A percentile compares a stretch with the other conserved stretches of the same genome.
Conservation (phyloP, 208 protist species). For the Vickermania ingenoplastis region DNA sequence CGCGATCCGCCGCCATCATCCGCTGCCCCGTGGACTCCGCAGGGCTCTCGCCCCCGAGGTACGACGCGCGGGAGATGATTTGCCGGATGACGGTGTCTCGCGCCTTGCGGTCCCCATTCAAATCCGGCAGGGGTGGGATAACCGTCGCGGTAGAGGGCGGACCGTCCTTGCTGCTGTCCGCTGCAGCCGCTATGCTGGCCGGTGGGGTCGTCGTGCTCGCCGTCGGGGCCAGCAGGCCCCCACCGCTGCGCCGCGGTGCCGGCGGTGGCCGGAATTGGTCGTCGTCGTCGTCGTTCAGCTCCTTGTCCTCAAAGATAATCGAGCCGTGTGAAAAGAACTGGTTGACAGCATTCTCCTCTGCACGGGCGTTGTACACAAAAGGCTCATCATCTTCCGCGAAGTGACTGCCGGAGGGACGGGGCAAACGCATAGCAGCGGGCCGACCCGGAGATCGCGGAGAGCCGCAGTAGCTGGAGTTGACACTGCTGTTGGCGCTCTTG, state of each 20-base stretch:
- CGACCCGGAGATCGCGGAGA: slow-evolving; percentile 8
- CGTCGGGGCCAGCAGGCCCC: background rate
- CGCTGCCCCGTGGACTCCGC: background rate
- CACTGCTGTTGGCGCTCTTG: slow-evolving; percentile 15
- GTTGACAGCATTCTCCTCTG: background rate
- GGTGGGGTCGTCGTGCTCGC: background rate
- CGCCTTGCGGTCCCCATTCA: background rate
- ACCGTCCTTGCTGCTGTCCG: background rate
- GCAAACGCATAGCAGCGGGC: background rate
- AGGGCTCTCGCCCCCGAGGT: background rate
- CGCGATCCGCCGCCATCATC: background rate
- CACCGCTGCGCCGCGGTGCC: background rate
- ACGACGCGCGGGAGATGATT: background rate
- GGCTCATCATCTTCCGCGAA: background rate
- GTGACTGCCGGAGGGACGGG: background rate
- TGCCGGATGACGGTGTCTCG: background rate
- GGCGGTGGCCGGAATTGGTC: background rate
- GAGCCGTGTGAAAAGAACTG: background rate
- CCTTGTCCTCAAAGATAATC: background rate
- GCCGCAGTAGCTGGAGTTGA: slow-evolving; percentile 58
- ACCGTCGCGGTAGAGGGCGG: background rate
- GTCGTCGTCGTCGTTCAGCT: background rate
- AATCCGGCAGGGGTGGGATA: slow-evolving; percentile 1
- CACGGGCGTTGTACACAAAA: background rate
- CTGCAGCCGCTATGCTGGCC: background rate